phyloP scores from a whole-genome alignment of 441 rosid species.

The Theobroma grandiflorum region DNA sequence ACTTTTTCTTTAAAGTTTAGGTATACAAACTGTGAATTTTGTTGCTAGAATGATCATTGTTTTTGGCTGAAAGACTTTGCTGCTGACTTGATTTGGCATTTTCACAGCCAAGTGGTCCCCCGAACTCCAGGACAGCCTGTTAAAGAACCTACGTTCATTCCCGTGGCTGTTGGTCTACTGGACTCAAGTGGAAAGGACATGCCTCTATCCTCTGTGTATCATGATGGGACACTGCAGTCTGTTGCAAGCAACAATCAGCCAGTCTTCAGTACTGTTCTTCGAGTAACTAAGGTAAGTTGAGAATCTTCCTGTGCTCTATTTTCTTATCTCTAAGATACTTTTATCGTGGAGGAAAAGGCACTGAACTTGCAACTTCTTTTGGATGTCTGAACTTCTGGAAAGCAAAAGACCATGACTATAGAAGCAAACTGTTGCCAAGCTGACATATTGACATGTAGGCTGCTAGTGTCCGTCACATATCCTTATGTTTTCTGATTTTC shows the following conservation, averaged over 20 bases:
- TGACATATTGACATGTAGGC: not conserved
- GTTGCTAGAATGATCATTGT: not conserved
- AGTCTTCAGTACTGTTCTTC: conserved; percentile 67
- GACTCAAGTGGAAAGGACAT: conserved; percentile 87
- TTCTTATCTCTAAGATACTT: conserved; percentile 11
- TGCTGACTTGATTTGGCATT: conserved; percentile 28
- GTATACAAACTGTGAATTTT: conserved; percentile 41
- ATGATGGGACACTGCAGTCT: conserved; percentile 66
- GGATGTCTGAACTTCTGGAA: not conserved
- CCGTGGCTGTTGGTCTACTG: conserved; percentile 80
- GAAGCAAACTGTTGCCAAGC: conserved; percentile 4
- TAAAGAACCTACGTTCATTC: conserved; percentile 96
- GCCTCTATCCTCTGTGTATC: conserved; percentile 68
- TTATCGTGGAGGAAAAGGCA: not conserved
- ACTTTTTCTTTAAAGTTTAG: conserved; percentile 89
- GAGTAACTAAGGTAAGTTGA: conserved; percentile 78
- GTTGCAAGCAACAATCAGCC: conserved; percentile 57
- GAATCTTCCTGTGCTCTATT: conserved; percentile 20
- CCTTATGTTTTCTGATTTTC: not conserved
- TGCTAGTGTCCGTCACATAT: not conserved
- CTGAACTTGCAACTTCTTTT: not conserved
- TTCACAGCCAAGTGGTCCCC: conserved; percentile 84
- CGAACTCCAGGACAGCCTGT: conserved; percentile 90
- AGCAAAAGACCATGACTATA: not conserved
- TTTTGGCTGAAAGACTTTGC: conserved; percentile 11